A percentile compares a stretch with the other conserved stretches of the same genome.
Evolutionary conservation across 805 yeast genomes (phyloP).

Genomic region (Suhomyces prunicola): DNA sequence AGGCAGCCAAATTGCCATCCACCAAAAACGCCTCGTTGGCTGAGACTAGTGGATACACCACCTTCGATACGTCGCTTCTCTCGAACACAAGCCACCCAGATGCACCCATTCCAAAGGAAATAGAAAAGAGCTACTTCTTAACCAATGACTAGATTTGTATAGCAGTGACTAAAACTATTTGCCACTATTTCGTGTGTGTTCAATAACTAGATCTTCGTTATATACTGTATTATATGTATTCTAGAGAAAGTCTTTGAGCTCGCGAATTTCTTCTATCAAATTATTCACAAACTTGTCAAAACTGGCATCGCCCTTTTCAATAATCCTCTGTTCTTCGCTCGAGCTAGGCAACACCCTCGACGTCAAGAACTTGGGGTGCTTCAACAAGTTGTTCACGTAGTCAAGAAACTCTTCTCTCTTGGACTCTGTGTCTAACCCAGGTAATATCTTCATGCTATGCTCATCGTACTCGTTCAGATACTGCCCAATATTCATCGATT

Average conservation of each 20-base stretch:
- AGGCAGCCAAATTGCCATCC: conserved; percentile 15
- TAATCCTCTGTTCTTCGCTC: conserved; percentile 57
- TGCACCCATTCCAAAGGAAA: conserved; percentile 38
- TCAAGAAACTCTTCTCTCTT: conserved; percentile 59
- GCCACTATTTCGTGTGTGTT: too few relatives aligned
- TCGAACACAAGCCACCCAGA: conserved; percentile 21
- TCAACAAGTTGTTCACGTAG: conserved; percentile 66
- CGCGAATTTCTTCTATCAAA: conserved; percentile 50
- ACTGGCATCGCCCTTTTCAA: conserved; percentile 44
- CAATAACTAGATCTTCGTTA: background rate
- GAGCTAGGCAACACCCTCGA: conserved; percentile 64
- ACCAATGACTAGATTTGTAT: conserved; percentile 3
- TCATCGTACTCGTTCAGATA: conserved; percentile 22
- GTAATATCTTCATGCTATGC: conserved; percentile 36
- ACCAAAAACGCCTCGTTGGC: conserved; percentile 38
- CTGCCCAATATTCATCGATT: conserved; percentile 52
- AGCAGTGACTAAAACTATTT: too few relatives aligned
- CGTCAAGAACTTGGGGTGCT: conserved; percentile 82
- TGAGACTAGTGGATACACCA: conserved; percentile 24
- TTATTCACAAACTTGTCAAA: conserved; percentile 37
- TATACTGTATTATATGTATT: too few relatives aligned
- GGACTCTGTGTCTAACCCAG: conserved; percentile 59
- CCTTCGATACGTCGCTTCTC: conserved; percentile 15
- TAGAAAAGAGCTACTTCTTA: conserved; percentile 12
- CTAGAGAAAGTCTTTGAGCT: conserved; percentile 38